Percentiles rank a stretch among this genome's conserved stretches.
These are phyloP conservation scores for Talaromyces liani DNA, from an alignment of 495 filamentous ascomycete species.

Conservation along the genomic window DNA sequence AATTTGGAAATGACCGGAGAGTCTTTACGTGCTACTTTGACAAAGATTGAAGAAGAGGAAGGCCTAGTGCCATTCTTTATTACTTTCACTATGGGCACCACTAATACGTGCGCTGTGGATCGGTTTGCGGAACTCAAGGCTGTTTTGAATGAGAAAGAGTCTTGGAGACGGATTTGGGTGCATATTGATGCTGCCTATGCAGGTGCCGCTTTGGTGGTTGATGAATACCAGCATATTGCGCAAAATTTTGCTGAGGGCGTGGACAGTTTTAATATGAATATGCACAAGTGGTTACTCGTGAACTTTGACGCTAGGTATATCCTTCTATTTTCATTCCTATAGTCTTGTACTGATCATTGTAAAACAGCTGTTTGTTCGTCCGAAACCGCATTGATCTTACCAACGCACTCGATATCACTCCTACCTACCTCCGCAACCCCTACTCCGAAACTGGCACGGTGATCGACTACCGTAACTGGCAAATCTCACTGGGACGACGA, in stretches of 20 bases:
- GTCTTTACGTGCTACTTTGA: slow-evolving; percentile 51
- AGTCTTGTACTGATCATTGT: neutral
- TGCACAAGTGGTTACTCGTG: slow-evolving; percentile 96
- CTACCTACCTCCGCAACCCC: slow-evolving; percentile 72
- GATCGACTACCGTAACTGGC: slow-evolving; percentile 97
- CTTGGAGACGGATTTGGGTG: slow-evolving; percentile 66
- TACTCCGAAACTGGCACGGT: slow-evolving; percentile 78
- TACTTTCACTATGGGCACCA: slow-evolving; percentile 81
- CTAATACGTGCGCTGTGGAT: slow-evolving; percentile 81
- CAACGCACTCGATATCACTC: slow-evolving; percentile 72
- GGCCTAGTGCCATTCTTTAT: slow-evolving; percentile 80
- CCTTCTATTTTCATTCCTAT: neutral
- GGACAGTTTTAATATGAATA: slow-evolving; percentile 88
- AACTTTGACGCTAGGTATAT: slow-evolving; percentile 78
- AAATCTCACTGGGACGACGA: slow-evolving; percentile 89
- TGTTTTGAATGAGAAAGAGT: slow-evolving; percentile 52
- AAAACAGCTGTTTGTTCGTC: slow-evolving; percentile 63
- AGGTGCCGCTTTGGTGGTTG: slow-evolving; percentile 71
- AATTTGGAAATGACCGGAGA: slow-evolving; percentile 65
- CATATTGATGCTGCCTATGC: slow-evolving; percentile 98
- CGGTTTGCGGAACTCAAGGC: slow-evolving; percentile 63
- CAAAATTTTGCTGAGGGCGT: slow-evolving; percentile 53
- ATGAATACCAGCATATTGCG: slow-evolving; percentile 70
- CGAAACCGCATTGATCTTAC: slow-evolving; percentile 66
- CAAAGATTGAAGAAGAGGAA: slow-evolving; percentile 48